Conservation (phyloP, 2,329 filamentous ascomycete genomes). For the Fusarium sambucinum region DNA sequence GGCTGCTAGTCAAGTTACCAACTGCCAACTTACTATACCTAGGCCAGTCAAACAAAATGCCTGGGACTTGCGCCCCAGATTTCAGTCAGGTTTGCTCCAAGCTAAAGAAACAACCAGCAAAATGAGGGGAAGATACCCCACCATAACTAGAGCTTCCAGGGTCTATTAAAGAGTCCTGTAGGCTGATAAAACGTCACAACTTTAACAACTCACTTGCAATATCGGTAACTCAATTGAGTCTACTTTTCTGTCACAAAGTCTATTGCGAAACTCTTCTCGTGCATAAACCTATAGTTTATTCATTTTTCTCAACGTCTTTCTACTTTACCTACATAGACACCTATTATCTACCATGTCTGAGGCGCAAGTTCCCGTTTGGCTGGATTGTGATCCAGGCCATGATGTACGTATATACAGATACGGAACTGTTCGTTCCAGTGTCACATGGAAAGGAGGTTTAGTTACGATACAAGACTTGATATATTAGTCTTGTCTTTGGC, state of each 20-base stretch:
- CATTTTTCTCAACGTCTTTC: not conserved
- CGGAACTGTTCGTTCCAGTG: constrained; percentile 9
- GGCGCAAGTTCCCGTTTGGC: constrained; percentile 65
- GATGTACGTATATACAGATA: constrained; percentile 67
- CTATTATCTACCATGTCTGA: constrained; percentile 40
- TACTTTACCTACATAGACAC: not conserved
- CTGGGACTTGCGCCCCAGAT: constrained; percentile 21
- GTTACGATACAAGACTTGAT: constrained; percentile 1
- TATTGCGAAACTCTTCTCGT: not conserved
- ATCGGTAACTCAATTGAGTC: constrained; percentile 6
- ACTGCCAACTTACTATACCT: not conserved
- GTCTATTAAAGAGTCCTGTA: constrained; percentile 19
- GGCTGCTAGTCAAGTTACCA: constrained; percentile 19
- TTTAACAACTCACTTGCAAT: constrained; percentile 34
- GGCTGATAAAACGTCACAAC: constrained; percentile 36
- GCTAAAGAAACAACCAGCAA: constrained; percentile 5
- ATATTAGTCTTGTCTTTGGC: not conserved
- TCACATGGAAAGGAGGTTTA: constrained; percentile 1
- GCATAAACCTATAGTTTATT: not conserved
- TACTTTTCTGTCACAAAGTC: not conserved
- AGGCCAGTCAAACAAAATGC: constrained; percentile 5
- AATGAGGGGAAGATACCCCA: constrained; percentile 43
- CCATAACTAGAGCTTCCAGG: constrained; percentile 26
- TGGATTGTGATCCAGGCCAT: constrained; percentile 72
- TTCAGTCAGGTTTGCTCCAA: constrained; percentile 3